These are phyloP conservation scores for Hymenoscyphus infarciens DNA, from an alignment of 2,329 filamentous ascomycete genomes.

Conservation along the genomic window DNA sequence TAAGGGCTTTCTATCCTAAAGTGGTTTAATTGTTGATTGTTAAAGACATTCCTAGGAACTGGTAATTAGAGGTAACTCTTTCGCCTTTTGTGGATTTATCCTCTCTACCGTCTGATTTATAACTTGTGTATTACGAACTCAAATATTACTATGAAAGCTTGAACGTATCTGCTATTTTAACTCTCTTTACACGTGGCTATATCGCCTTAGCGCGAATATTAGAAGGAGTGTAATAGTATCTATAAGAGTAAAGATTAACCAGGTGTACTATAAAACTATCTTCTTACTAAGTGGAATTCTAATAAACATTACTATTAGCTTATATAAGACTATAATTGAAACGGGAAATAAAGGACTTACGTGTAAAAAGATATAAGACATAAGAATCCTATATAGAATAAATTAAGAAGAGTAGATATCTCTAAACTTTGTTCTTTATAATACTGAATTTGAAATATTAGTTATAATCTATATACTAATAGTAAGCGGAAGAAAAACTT, in stretches of 20 bases:
- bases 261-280: background rate
- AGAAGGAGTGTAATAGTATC: background rate
- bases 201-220: background rate
- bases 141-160: background rate
- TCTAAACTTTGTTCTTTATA: background rate
- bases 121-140: too few species aligned
- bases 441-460: background rate
- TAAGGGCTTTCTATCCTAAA: too few species aligned
- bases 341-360: background rate
- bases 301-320: background rate
- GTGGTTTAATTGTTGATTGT: too few species aligned
- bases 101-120: too few species aligned
- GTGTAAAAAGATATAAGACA: background rate
- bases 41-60: too few species aligned
- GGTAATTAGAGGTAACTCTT: too few species aligned
- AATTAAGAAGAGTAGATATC: background rate
- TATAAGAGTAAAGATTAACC: background rate
- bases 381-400: background rate
- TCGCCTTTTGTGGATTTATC: too few species aligned
- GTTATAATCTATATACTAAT: background rate
- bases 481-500: background rate
- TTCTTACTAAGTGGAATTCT: background rate
- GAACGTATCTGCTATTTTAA: background rate
- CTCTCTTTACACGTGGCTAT: background rate
- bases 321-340: background rate